Percentiles rank a stretch among this genome's conserved stretches.
These are phyloP conservation scores for Penicillium maclennaniae DNA, from an alignment of 495 filamentous ascomycete genomes.

Conservation along the genomic window DNA sequence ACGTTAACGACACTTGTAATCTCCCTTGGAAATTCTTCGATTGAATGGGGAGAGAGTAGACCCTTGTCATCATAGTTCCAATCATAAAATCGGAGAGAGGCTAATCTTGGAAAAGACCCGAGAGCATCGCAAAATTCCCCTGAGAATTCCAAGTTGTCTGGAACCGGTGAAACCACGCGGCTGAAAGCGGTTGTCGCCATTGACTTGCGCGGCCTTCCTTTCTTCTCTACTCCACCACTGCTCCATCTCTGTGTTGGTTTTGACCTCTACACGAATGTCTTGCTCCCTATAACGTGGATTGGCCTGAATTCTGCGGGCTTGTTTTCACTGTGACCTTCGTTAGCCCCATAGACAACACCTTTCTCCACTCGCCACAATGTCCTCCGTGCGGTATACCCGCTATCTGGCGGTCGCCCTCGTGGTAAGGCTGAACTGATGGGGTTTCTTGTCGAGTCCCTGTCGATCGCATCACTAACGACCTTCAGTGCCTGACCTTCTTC, in stretches of 20 bases:
- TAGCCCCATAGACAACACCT: slow-evolving; percentile 5
- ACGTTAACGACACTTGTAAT: not conserved
- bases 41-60: not conserved
- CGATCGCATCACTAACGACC: not conserved
- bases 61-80: not conserved
- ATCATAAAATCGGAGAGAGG: not conserved
- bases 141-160: slow-evolving; percentile 11
- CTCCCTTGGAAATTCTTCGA: not conserved
- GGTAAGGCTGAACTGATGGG: slow-evolving; percentile 41
- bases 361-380: slow-evolving; percentile 48
- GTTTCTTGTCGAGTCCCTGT: not conserved
- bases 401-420: slow-evolving; percentile 86
- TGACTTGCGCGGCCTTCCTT: slow-evolving; percentile 22
- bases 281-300: slow-evolving; percentile 5
- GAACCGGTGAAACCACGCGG: slow-evolving; percentile 22
- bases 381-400: slow-evolving; percentile 69
- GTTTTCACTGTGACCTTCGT: slow-evolving; percentile 5
- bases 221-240: slow-evolving; percentile 1
- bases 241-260: not conserved
- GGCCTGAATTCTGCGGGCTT: slow-evolving; percentile 12
- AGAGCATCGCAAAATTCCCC: not conserved
- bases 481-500: slow-evolving; percentile 66
- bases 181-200: slow-evolving; percentile 26
- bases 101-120: not conserved
- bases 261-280: slow-evolving; percentile 7